Evolutionary conservation across 2,329 filamentous ascomycete species (phyloP), one percentile per base, ranked within the genome.

Genomic region (Arthrobotrys entomopaga): DNA sequence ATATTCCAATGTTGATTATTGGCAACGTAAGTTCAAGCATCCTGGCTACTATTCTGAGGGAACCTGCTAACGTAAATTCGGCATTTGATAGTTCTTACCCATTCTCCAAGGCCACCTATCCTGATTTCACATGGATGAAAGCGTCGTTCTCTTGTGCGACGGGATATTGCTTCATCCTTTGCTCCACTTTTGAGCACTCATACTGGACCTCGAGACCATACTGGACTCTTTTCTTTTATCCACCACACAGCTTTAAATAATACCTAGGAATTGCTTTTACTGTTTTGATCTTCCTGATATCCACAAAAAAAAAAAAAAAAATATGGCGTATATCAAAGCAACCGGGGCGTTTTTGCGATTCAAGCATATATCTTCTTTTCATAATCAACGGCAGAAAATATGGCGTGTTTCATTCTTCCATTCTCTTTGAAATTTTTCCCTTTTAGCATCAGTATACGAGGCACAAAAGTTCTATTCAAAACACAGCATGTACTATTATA

Each of bases 1-100:
- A 98, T 83, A 97, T 98, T 82, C 95, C 95, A 20, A 97, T 97
- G 92, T 86, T 98, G 83, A 96, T 98, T 82, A 91, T 97, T 80
- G 94, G 98, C 85, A 97, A 97, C 84, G 95, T 97, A 82, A 90
- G 93, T 63, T 13, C 5, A 19, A 19, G 13, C n/a, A 19, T 22
- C 3, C 10, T 52, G 29, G 2, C 11, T 26, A 13, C 11, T 22
- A 11, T 34, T 34, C 29, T 6, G 2, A 1, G 10, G 29, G 16
- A 24, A 6, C 29, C 22, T n/a, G 15, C 19, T 20, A 1, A 8
- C 15, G 5, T 56, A 66, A 63, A 73, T 34, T 6, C 5, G 3
- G 13, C 6, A 24, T 16, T 11, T 11, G 43, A 26, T 52, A 74
- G 70, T 74, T 74, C 59, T 46, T 74, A 11, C 70, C 70, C 15